Base-by-base conservation (phyloP, 1,139 yeast species). In the Pichia kudriavzevii region DNA sequence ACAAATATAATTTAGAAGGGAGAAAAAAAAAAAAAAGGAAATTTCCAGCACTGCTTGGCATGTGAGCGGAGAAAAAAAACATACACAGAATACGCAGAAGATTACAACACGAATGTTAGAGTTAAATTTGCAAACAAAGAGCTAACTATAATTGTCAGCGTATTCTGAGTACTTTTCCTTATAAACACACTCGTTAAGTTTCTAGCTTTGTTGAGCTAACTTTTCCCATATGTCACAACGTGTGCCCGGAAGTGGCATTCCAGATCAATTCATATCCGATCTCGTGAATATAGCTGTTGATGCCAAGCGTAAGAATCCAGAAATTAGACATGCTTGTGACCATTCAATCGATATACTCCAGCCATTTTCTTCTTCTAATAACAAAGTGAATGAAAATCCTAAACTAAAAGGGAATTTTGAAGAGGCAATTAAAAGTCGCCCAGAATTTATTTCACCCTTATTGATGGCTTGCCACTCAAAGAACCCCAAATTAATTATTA, bases 381-480 rank as follows among this genome's bases (percentile, higher is more conserved):
- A 19, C 20, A 13, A 26, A 16, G 7, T 9, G 7, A 25, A 11
- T 3, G 30, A 26, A 11, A 29, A 31, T 16, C 45, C 40, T 21
- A 45, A 43, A 12, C 34, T 22, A 4, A 30, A 36, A 8, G 34
- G n/a, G n/a, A n/a, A n/a, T 39, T 22, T 33, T 41, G 19, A 39
- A 27, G 16, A 52, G 61, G 13, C 51, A 68, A 7, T 49, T 64
- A 2, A 33, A 25, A 58, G 64, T 16, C 63, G 69, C 41, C 64
- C 74, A 0, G 73, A 70, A 26, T 69, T 85, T 42, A 66, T 79
- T 7, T 60, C 66, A 3, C 96, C 97, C 0, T 79, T 85, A 43
- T 58, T 82, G 13, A 55, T 77, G 28, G 79, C 95, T 0, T 79
- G 94, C 49, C 69, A 76, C 15, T 71, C 91, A 0, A 72, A 83